Base-by-base conservation (phyloP, 2,329 filamentous ascomycete genomes). In the Davidsoniella virescens region DNA sequence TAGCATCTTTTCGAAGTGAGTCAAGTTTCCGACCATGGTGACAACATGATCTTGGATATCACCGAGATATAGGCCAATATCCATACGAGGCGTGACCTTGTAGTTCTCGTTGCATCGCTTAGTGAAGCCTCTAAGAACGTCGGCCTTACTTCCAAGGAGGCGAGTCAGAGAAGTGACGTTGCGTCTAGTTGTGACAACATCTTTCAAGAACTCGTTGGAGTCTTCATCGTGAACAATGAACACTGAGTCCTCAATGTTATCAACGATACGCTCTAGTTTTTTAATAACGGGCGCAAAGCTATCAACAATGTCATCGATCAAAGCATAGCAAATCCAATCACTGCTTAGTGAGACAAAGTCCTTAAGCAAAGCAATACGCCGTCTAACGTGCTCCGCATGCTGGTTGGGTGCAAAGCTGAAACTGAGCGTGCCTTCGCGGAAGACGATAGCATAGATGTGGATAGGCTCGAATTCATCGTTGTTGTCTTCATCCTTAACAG, bases 41-140 rank as follows among this genome's bases (percentile, higher is more conserved):
- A 98, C 87, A 49, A 98, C 90, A 74, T 98, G 92, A 67, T 98
- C 92, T 65, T 98, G 92, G 56, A 98, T 95, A 67, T 98, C 92
- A 60, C 87, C 87, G 36, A 98, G 76, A 62, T 98, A 98, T 59
- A 98, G 77, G 18, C 88, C 92, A 56, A 98, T 94, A 61, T 98
- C 92, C 68, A 92, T 92, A 44, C 88, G 84, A 5, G 92, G 92
- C 1, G 92, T 94, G 48, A 96, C 84, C 56, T 86, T 84, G 70
- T 94, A 96, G 56, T 94, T 87, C 62, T 95, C 90, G 63, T 96
- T 98, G 76, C 92, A 98, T 47, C 93, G 86, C 70, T 98, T 98
- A 48, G 92, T 93, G 61, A 98, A 98, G 26, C 90, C 88, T 58
- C 86, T 87, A 59, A 98, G 87, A 52, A 98, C 92, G 63, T 98